phyloP scores from a whole-genome alignment of 2,329 filamentous ascomycete species.

The Ascochyta viciae-villosae region DNA sequence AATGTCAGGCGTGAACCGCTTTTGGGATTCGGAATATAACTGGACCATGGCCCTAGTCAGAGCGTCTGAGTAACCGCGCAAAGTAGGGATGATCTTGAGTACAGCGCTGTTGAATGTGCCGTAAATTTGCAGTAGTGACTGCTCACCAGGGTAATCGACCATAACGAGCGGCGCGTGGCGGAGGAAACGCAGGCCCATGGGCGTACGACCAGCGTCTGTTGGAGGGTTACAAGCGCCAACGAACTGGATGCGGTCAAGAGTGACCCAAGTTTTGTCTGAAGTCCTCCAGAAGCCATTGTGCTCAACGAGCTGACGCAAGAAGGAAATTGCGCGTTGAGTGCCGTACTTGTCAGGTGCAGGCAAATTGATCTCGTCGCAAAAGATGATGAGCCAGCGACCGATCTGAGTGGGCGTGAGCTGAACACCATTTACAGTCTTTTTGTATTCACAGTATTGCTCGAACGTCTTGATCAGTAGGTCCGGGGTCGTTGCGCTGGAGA shows the following conservation, averaged over 20 bases:
- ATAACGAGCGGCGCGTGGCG: slow-evolving; percentile 98
- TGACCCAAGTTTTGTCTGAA: slow-evolving; percentile 97
- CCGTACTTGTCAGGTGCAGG: slow-evolving; percentile 97
- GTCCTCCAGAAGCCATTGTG: slow-evolving; percentile 99
- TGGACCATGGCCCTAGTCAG: slow-evolving; percentile 98
- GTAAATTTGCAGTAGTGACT: slow-evolving; percentile 95
- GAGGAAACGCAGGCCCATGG: slow-evolving; percentile 91
- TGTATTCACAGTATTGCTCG: slow-evolving; percentile 99
- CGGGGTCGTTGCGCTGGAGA: slow-evolving; percentile 97
- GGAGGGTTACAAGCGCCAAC: slow-evolving; percentile 98
- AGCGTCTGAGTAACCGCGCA: slow-evolving; percentile 93
- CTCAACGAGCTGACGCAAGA: slow-evolving; percentile 95
- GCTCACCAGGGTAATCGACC: slow-evolving; percentile 98
- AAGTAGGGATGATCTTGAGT: slow-evolving; percentile 91
- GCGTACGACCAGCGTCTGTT: slow-evolving; percentile 94
- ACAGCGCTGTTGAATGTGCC: slow-evolving; percentile 97
- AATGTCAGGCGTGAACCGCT: slow-evolving; percentile 92
- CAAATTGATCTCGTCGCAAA: slow-evolving; percentile 99
- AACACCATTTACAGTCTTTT: slow-evolving; percentile 96
- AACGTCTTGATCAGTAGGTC: slow-evolving; percentile 99
- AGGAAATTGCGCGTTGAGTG: slow-evolving; percentile 95
- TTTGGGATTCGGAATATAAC: slow-evolving; percentile 93
- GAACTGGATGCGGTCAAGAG: slow-evolving; percentile 96
- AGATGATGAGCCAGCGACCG: slow-evolving; percentile 95
- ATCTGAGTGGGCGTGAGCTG: slow-evolving; percentile 96